Percentiles rank a stretch among this genome's conserved stretches.
phyloP scores from a whole-genome alignment of 2,329 filamentous ascomycete genomes.

The Orbilia brochopaga region DNA sequence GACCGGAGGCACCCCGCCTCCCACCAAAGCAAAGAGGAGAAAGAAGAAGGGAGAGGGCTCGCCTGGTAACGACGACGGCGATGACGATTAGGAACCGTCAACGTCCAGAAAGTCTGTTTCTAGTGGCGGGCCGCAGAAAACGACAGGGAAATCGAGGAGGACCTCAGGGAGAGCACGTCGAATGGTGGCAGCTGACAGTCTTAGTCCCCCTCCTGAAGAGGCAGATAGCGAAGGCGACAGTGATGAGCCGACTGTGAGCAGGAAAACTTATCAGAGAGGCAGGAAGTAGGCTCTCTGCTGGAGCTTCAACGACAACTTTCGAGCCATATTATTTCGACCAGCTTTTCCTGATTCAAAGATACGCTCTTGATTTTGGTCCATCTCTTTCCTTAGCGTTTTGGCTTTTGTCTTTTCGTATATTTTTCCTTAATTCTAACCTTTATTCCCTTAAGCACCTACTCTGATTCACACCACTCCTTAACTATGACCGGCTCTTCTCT shows the following conservation, averaged over 20 bases:
- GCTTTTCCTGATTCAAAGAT: too few relatives aligned
- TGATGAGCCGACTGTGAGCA: not conserved
- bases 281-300: too few relatives aligned
- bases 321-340: too few relatives aligned
- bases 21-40: slow-evolving; percentile 44
- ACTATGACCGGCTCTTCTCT: too few relatives aligned
- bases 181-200: too few relatives aligned
- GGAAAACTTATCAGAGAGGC: too few relatives aligned
- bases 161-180: not conserved
- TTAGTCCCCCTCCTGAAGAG: not conserved
- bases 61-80: slow-evolving; percentile 20
- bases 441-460: not conserved
- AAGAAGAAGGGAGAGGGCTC: slow-evolving; percentile 47
- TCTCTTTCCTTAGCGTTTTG: too few relatives aligned
- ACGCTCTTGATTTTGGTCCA: too few relatives aligned
- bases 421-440: too few relatives aligned
- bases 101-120: slow-evolving; percentile 3
- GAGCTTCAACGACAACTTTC: too few relatives aligned
- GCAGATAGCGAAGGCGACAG: slow-evolving; percentile 9
- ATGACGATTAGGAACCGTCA: slow-evolving; percentile 40
- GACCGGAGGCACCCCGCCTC: slow-evolving; percentile 30
- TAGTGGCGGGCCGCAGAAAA: slow-evolving; percentile 1
- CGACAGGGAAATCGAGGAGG: slow-evolving; percentile 4
- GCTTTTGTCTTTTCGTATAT: too few relatives aligned
- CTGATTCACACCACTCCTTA: too few relatives aligned